Base-by-base conservation (phyloP, 768 basidiomycete species). In the Rhizopogon roseolus region DNA sequence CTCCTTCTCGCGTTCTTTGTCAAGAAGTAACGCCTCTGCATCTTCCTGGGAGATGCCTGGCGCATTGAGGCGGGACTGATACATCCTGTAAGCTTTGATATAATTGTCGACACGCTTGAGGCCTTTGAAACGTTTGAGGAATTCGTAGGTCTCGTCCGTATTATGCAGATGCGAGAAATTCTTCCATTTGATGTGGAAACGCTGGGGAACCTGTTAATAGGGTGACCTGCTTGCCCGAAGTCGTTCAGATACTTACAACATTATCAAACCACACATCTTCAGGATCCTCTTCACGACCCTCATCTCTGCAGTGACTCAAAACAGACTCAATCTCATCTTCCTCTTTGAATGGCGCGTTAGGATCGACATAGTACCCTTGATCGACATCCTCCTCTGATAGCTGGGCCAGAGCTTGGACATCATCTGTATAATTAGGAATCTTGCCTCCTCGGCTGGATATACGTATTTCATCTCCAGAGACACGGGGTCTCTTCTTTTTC, bases 131-230 rank as follows among this genome's bases (percentile, higher is more conserved):
- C 89, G 84, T 70, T 96, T 98, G 55, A 98, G 76, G 71, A 96
- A 98, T 65, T 93, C 87, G 75, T 98, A 97, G 14, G 87, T 87
- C 72, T 99, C 97, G 66, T 98, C 96, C n/a, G 97, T 99, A 66
- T 99, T 98, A 76, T 98, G 97, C 14, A 98, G 79, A 68, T 98
- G 96, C 9, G 94, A 97, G 71, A 94, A 98, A 62, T 85, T 86
- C 71, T 98, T 98, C 97, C 97, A 99, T 72, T 99, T 99, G 77
- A 99, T 94, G 68, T 98, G 93, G 77, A 89, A 99, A 49, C 94
- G 93, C 94, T 97, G 65, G 3, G 60, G 55, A 25, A 52, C 52
- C 41, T 29, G 39, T 63, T 29, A 59, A 64, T 8, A 50, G 6
- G 16, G 40, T 32, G 14, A n/a, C 2, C 16, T 41, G 25, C 28